Percentiles rank a stretch among this genome's conserved stretches.
phyloP scores from a whole-genome alignment of 2,329 filamentous ascomycete species.

The Colletotrichum salicis region DNA sequence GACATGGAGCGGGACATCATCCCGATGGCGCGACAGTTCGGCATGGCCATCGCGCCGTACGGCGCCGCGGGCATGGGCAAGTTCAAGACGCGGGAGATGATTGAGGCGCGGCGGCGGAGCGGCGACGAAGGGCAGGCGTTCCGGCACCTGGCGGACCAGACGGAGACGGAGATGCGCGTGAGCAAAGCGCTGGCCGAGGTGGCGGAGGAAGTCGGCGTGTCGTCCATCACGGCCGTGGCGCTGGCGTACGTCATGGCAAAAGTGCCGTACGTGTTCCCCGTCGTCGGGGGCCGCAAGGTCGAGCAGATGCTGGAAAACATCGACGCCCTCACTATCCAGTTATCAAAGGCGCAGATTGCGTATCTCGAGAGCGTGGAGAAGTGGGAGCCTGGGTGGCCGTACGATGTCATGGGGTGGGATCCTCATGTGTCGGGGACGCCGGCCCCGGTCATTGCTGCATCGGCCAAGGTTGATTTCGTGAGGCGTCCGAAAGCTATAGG shows the following conservation, averaged over 20 bases:
- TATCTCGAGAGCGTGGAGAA: constrained; percentile 62
- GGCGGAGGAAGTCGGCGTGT: constrained; percentile 64
- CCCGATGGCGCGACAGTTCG: constrained; percentile 52
- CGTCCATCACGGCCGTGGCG: constrained; percentile 67
- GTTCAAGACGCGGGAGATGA: constrained; percentile 54
- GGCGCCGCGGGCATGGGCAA: constrained; percentile 65
- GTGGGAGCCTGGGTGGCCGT: constrained; percentile 68
- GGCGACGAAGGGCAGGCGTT: constrained; percentile 52
- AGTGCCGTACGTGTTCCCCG: constrained; percentile 62
- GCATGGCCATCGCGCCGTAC: constrained; percentile 69
- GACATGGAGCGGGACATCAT: constrained; percentile 55
- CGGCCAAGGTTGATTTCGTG: background rate
- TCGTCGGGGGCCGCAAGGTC: constrained; percentile 62
- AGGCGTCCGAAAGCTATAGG: background rate
- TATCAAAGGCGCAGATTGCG: constrained; percentile 62
- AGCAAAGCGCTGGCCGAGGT: constrained; percentile 70
- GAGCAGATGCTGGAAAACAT: constrained; percentile 67
- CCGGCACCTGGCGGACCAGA: constrained; percentile 44
- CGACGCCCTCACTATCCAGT: constrained; percentile 59
- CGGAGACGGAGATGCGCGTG: constrained; percentile 61
- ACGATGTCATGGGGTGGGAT: constrained; percentile 50
- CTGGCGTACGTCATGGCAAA: constrained; percentile 65
- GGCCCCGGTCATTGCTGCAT: background rate
- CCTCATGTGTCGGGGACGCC: constrained; percentile 31
- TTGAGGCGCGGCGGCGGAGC: constrained; percentile 43